phyloP scores from a whole-genome alignment of 1,284 basidiomycete genomes.

The Gomphus bonarii region DNA sequence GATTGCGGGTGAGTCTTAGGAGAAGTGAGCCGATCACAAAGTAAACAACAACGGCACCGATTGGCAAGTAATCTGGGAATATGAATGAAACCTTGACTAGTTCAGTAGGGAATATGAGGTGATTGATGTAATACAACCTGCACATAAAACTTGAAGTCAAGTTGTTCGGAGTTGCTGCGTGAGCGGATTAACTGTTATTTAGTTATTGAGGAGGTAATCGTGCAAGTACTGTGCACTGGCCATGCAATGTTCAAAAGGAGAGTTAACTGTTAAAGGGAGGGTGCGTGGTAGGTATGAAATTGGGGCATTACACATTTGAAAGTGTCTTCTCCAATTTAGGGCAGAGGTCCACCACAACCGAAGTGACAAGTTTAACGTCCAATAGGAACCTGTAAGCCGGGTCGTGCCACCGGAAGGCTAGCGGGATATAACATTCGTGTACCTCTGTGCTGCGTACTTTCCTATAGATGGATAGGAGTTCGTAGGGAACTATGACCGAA shows the following conservation, averaged over 20 bases:
- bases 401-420: too few species aligned
- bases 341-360: neutral
- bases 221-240: neutral
- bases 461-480: too few species aligned
- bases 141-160: neutral
- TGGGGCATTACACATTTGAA: neutral
- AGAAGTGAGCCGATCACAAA: neutral
- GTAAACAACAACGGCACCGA: neutral
- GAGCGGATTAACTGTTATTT: neutral
- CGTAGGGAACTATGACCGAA: too few species aligned
- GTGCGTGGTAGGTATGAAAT: neutral
- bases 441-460: too few species aligned
- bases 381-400: too few species aligned
- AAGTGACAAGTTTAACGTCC: neutral
- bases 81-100: fast-evolving
- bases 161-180: neutral
- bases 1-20: neutral
- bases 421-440: too few species aligned
- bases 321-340: neutral
- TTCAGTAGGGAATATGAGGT: neutral
- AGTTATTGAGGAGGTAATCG: neutral
- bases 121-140: neutral
- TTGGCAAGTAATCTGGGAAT: neutral
- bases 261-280: neutral
- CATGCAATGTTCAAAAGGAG: neutral